A percentile compares a stretch with the other conserved stretches of the same genome.
phyloP scores from a whole-genome alignment of 2,329 filamentous ascomycete species.

The Botrytis byssoidea region DNA sequence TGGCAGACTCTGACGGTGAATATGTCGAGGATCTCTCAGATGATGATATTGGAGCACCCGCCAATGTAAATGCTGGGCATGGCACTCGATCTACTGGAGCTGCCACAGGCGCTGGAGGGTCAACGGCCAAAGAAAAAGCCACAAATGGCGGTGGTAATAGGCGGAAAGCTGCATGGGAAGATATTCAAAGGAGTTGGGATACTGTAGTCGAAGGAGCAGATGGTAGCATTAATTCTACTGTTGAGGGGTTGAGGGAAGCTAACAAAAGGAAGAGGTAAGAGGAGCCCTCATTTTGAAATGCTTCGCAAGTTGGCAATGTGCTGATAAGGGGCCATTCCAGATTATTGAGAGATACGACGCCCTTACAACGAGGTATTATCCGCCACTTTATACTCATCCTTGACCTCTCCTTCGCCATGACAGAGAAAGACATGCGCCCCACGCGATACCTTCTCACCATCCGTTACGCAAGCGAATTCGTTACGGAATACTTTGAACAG shows the following conservation, averaged over 20 bases:
- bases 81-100: constrained; percentile 38
- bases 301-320: not conserved
- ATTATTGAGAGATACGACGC: constrained; percentile 88
- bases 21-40: constrained; percentile 65
- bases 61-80: constrained; percentile 27
- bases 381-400: constrained; percentile 89
- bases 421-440: constrained; percentile 89
- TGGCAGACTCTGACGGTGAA: constrained; percentile 74
- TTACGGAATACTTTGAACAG: constrained; percentile 95
- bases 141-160: constrained; percentile 38
- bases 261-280: constrained; percentile 72
- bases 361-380: constrained; percentile 94
- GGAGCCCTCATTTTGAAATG: not conserved
- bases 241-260: constrained; percentile 75
- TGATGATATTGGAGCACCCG: constrained; percentile 54
- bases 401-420: constrained; percentile 91
- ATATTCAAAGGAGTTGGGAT: constrained; percentile 68
- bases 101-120: constrained; percentile 31
- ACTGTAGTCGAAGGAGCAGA: constrained; percentile 75
- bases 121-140: constrained; percentile 35
- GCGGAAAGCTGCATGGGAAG: constrained; percentile 61
- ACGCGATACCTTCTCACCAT: constrained; percentile 81
- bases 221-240: constrained; percentile 68
- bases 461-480: constrained; percentile 81
- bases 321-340: constrained; percentile 45